These are phyloP conservation scores for Paramecium pentaurelia DNA, from an alignment of 73 alveolate species.

Conservation along the genomic window DNA sequence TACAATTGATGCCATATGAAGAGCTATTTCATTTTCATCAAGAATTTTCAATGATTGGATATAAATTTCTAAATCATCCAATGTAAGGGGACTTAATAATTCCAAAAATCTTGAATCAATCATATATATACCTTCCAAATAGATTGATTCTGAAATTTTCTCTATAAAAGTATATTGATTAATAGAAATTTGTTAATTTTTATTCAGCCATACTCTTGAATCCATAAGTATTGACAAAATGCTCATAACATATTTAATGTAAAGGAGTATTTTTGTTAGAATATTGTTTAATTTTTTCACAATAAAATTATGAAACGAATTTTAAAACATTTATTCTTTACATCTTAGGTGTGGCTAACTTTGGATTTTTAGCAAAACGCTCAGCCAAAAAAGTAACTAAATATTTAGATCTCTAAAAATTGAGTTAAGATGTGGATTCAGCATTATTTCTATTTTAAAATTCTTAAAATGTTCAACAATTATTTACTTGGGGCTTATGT, in stretches of 20 bases:
- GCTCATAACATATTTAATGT: slow-evolving; percentile 26
- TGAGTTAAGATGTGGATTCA: not conserved
- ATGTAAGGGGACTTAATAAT: not conserved
- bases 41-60: not conserved
- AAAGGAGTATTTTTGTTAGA: not conserved
- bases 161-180: not conserved
- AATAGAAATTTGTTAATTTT: slow-evolving; percentile 1
- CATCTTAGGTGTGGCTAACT: not conserved
- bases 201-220: slow-evolving; percentile 34
- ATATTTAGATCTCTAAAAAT: not conserved
- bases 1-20: not conserved
- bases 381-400: not conserved
- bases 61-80: slow-evolving; percentile 22
- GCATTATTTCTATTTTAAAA: not conserved
- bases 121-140: not conserved
- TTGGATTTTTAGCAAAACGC: not conserved
- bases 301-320: slow-evolving; percentile 10
- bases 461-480: not conserved
- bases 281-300: not conserved
- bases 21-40: slow-evolving; percentile 10
- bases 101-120: not conserved
- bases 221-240: slow-evolving; percentile 40
- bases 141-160: not conserved
- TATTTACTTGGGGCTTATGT: slow-evolving; percentile 8
- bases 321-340: slow-evolving; percentile 10